Evolutionary conservation across 306 rosid genomes (phyloP).

Genomic region (Castanea crenata): DNA sequence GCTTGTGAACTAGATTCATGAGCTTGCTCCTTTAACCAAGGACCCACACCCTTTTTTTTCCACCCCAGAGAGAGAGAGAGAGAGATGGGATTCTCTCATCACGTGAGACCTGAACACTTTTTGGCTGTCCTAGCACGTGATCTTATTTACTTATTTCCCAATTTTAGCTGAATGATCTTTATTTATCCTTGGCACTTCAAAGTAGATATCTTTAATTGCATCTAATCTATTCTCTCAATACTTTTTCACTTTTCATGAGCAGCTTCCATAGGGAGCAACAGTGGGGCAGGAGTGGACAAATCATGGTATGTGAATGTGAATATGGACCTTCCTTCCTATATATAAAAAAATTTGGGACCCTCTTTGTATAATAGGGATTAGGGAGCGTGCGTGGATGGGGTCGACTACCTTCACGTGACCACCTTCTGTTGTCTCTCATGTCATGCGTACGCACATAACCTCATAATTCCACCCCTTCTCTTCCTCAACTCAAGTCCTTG

Average conservation of each 20-base stretch:
- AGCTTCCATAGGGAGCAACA: conserved; percentile 22
- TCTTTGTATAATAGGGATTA: background rate
- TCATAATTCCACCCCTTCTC: conserved; percentile 22
- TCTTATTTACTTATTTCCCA: background rate
- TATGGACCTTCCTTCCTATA: background rate
- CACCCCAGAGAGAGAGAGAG: background rate
- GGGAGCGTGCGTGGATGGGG: conserved; percentile 12
- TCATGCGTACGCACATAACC: conserved; percentile 10
- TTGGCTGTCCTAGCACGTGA: conserved; percentile 21
- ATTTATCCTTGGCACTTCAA: background rate
- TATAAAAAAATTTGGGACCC: conserved; percentile 1
- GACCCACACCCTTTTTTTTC: background rate
- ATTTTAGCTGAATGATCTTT: conserved; percentile 12
- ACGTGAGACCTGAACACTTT: conserved; percentile 31
- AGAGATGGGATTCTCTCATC: conserved; percentile 14
- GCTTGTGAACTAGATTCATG: background rate
- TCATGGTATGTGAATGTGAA: conserved; percentile 6
- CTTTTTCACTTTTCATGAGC: conserved; percentile 11
- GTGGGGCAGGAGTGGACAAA: conserved; percentile 23
- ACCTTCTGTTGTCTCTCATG: conserved; percentile 61
- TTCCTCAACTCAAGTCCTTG: conserved; percentile 21
- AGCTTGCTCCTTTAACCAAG: background rate
- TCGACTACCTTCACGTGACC: conserved; percentile 56
- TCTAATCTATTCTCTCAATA: conserved; percentile 1
- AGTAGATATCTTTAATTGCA: conserved; percentile 9